Evolutionary conservation across 148 eudicot genomes (phyloP).

Genomic region (Drosera capensis): DNA sequence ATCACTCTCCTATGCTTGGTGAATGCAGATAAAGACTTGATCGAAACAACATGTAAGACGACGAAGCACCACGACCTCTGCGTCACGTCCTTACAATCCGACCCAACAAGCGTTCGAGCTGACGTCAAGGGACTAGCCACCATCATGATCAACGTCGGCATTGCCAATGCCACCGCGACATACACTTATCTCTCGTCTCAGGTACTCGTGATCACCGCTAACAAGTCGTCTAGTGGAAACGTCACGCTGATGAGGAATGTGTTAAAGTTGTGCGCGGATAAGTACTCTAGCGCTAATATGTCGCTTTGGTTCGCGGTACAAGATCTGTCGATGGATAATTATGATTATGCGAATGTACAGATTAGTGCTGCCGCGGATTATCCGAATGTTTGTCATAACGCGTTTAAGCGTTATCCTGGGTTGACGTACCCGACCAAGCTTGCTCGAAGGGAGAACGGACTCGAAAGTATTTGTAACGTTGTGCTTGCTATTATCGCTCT

Average conservation of each 20-base stretch:
- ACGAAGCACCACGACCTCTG: constrained; percentile 61
- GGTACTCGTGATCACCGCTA: constrained; percentile 4
- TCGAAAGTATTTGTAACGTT: constrained; percentile 70
- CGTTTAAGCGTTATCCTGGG: constrained; percentile 29
- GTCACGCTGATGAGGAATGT: constrained; percentile 26
- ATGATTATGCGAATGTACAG: constrained; percentile 61
- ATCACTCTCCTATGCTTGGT: background rate
- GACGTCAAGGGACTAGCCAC: constrained; percentile 59
- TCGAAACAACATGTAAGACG: constrained; percentile 52
- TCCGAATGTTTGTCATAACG: constrained; percentile 51
- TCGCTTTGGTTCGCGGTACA: constrained; percentile 36
- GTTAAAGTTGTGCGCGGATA: constrained; percentile 37
- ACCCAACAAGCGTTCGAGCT: constrained; percentile 36
- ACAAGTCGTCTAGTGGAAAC: background rate
- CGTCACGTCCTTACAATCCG: constrained; percentile 42
- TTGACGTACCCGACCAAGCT: constrained; percentile 47
- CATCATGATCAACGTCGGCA: constrained; percentile 43
- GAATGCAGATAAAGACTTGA: constrained; percentile 13
- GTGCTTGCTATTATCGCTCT: constrained; percentile 46
- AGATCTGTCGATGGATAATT: constrained; percentile 27
- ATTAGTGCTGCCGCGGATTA: constrained; percentile 59
- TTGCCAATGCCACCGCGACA: constrained; percentile 43
- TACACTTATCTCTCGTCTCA: constrained; percentile 41
- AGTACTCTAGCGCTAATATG: constrained; percentile 34
- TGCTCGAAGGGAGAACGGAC: constrained; percentile 39